Evolutionary conservation across 495 filamentous ascomycete genomes (phyloP), one percentile per base, ranked within the genome.

Genomic region (Copromyces sp.): DNA sequence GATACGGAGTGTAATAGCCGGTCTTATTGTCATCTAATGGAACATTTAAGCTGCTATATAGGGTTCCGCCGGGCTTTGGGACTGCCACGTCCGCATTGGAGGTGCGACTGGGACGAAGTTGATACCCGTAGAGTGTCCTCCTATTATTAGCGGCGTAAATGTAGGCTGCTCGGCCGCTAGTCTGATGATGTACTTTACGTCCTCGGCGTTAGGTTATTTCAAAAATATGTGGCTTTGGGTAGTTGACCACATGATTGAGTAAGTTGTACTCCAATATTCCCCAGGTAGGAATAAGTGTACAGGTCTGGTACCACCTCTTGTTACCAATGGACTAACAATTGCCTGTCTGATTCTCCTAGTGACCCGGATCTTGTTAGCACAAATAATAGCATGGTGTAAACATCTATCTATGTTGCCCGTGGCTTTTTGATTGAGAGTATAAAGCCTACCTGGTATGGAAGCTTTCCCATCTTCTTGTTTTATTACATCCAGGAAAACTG

Each of bases 201-300:
- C 84, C 40, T 82, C 87, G n/a, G 90, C 87, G 2, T 89, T 86
- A 37, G 86, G 89, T 8, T 95, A 97, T 79, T 79, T 96, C 37
- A 93, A 97, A 81, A 97, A 97, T 79, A 87, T 87, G 68, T 97
- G 94, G 94, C 89, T 90, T 78, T 98, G 94, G 94, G 92, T 93
- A 29, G 87, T 92, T 0, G 94, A 97, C 79, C 94, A 97, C 82
- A 92, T 93, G 74, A 88, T 95, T 47, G 94, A 97, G 77, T 85
- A 87, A 3, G 65, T 81, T 7, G 89, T 90, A 0, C 9, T 35
- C 20, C 0, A 35, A 0, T 65, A 0, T 24, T 65, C 32, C 53
- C 17, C 53, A 7, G 53, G 17, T 2, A 32, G 9, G 17, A 65
- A 14, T 0, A 24, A 20, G n/a, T 0, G 39, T 40, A 14, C 0